phyloP scores from a whole-genome alignment of 441 rosid genomes.

The Macaranga tanarius region DNA sequence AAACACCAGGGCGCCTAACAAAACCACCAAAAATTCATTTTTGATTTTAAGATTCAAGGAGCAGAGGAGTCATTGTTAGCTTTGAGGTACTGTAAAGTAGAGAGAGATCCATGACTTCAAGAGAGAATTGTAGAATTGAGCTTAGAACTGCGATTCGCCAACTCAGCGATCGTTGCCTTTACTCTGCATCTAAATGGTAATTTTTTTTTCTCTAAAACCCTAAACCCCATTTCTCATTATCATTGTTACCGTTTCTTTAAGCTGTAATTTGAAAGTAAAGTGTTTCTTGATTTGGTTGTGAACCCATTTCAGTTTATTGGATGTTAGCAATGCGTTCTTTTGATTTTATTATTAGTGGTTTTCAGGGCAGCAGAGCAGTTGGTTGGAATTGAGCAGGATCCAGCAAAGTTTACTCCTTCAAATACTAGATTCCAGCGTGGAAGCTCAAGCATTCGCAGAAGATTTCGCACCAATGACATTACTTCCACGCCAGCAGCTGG shows the following conservation, averaged over 20 bases:
- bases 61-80: neutral
- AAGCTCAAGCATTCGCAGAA: constrained; percentile 83
- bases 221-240: constrained; percentile 28
- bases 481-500: constrained; percentile 64
- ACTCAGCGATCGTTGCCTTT: constrained; percentile 76
- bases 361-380: constrained; percentile 91
- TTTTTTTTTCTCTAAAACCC: constrained; percentile 38
- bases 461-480: constrained; percentile 73
- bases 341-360: neutral
- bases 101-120: constrained; percentile 55
- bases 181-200: constrained; percentile 90
- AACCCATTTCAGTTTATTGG: neutral
- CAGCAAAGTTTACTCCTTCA: constrained; percentile 72
- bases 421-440: constrained; percentile 94
- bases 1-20: constrained; percentile 10
- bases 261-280: neutral
- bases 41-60: constrained; percentile 4
- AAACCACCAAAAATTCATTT: neutral
- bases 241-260: neutral
- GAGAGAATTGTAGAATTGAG: constrained; percentile 76
- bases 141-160: constrained; percentile 77
- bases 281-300: too few species aligned
- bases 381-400: constrained; percentile 87
- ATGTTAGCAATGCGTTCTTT: neutral
- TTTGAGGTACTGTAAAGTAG: neutral